phyloP scores from a whole-genome alignment of 306 rosid genomes.

The Nissolia schottii region DNA sequence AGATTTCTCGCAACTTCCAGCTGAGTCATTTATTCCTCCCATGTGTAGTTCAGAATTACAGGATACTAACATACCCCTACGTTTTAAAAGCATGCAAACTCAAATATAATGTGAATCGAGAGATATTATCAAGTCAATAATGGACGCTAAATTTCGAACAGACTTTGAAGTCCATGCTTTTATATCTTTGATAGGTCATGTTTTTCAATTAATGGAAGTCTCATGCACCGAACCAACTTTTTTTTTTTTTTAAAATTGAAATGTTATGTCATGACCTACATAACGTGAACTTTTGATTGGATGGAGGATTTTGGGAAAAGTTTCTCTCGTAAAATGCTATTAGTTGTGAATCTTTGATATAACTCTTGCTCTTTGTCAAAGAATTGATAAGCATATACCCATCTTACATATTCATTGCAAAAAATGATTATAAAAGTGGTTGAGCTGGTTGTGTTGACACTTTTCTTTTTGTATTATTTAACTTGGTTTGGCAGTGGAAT shows the following conservation, averaged over 20 bases:
- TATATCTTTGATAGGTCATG: neutral
- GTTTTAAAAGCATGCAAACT: neutral
- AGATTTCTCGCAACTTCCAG: too few species aligned
- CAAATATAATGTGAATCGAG: neutral
- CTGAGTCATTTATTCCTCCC: too few species aligned
- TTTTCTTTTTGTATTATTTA: constrained; percentile 24
- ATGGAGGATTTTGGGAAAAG: neutral
- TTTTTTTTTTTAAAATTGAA: too few species aligned
- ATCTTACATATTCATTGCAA: neutral
- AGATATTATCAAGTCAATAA: constrained; percentile 5
- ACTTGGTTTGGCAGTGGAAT: constrained; percentile 67
- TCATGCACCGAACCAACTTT: too few species aligned
- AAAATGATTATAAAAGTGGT: constrained; percentile 1
- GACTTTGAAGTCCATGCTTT: neutral
- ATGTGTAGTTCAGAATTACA: too few species aligned
- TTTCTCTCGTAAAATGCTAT: neutral
- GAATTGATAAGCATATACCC: neutral
- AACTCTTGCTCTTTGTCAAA: neutral
- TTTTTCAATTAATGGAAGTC: too few species aligned
- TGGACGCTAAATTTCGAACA: neutral
- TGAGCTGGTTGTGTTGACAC: constrained; percentile 14
- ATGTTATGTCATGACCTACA: neutral
- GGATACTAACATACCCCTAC: too few species aligned
- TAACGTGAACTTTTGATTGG: neutral
- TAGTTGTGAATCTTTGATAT: neutral